Base-by-base conservation (phyloP, 2,329 filamentous ascomycete genomes). In the Trichoderma atrobrunneum region DNA sequence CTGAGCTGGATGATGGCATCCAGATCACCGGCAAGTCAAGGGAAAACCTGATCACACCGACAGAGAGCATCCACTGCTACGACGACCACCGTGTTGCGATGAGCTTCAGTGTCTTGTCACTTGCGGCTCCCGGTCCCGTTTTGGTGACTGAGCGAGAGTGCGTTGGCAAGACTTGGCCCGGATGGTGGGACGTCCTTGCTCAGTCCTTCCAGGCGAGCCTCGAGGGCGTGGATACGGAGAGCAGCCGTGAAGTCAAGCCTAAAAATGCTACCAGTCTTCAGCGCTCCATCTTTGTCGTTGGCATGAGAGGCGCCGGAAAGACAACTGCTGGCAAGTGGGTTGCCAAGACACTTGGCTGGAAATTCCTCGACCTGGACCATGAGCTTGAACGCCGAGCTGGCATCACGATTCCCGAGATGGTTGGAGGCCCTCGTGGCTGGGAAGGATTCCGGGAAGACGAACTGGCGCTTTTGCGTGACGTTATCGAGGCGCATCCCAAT, bases 11-110 rank as follows among this genome's bases (percentile, higher is more conserved):
- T 34, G 96, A 99, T 80, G 96, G 96, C n/a, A 97, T 99, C 74
- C 91, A 94, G 76, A 84, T 93, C 51, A 84, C 85, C 51, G 91
- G 90, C 5, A 85, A 81, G 60, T 83, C 86, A 2, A 81, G 85
- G 51, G 77, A 79, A 18, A 81, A 83, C 7, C 79, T 92, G 21
- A 80, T 80, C 32, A 80, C 89, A 39, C 91, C 93, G 1, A 80
- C 84, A n/a, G 87, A 85, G 10, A 90, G 92, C 34, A 88, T 99
- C 57, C 92, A 93, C 83, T 98, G 95, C 83, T 99, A 98, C 76
- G 96, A 99, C 79, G 96, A 99, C 78, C 96, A 99, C 80, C 92
- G 96, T 73, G 94, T 99, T 14, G 96, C 96, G 28, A 99, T 99
- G 94, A 98, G 95, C 82, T 97, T 99, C 82, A 96, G 94, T 75